Evolutionary conservation across 2,329 filamentous ascomycete genomes (phyloP).

Genomic region (Tolypocladium album): DNA sequence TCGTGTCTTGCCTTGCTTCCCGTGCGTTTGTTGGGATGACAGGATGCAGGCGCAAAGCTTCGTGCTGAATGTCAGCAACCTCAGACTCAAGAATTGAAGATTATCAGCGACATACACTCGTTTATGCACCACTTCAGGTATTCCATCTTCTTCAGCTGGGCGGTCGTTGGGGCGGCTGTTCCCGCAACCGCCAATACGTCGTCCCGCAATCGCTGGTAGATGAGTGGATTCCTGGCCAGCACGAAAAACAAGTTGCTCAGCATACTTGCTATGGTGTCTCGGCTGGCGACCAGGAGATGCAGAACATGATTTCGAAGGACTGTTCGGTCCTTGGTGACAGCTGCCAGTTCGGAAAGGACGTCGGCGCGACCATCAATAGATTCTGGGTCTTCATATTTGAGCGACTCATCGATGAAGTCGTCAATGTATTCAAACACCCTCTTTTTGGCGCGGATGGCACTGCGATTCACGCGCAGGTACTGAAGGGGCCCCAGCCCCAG

Average conservation of each 20-base stretch:
- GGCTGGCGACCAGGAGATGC: conserved; percentile 31
- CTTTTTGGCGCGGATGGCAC: conserved; percentile 15
- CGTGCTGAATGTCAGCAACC: not conserved
- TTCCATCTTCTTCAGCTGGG: conserved; percentile 38
- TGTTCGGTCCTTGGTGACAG: conserved; percentile 28
- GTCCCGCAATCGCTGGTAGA: conserved; percentile 34
- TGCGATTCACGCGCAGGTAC: conserved; percentile 13
- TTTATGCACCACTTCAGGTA: conserved; percentile 47
- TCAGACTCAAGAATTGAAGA: too few species aligned
- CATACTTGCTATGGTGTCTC: conserved; percentile 35
- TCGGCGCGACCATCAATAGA: conserved; percentile 22
- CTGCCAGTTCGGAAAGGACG: conserved; percentile 40
- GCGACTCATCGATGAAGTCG: conserved; percentile 28
- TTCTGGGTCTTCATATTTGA: conserved; percentile 8
- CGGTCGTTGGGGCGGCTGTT: conserved; percentile 29
- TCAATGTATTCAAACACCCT: conserved; percentile 29
- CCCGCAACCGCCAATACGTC: conserved; percentile 24
- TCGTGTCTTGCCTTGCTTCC: conserved; percentile 27
- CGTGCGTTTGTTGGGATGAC: conserved; percentile 37
- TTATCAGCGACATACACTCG: conserved; percentile 33
- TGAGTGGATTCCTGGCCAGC: conserved; percentile 25
- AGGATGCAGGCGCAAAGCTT: conserved; percentile 38
- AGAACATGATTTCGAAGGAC: conserved; percentile 29
- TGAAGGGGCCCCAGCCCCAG: conserved; percentile 22
- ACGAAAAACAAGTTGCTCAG: conserved; percentile 32